Percentiles rank a stretch among this genome's conserved stretches.
Conservation (phyloP, 768 basidiomycete species). For the Porphyrellus cyaneotinctus region DNA sequence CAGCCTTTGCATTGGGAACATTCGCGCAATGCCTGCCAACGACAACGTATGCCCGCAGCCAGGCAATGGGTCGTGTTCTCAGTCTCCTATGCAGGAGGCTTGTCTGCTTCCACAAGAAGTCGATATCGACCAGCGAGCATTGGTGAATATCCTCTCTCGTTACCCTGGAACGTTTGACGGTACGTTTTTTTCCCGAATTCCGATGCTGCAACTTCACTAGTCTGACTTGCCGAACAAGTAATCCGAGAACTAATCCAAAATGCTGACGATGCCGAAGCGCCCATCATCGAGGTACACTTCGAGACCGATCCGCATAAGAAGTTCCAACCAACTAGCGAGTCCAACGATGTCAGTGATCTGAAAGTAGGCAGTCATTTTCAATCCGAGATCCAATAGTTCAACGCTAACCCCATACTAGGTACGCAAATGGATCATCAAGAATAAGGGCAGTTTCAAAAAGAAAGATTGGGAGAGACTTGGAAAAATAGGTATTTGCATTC, state of each 20-base stretch:
- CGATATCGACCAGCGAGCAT: constrained; percentile 14
- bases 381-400: neutral
- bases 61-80: neutral
- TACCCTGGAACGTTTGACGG: constrained; percentile 16
- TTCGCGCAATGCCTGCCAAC: neutral
- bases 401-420: constrained; percentile 2
- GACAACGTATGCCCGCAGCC: constrained; percentile 1
- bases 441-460: constrained; percentile 3
- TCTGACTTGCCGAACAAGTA: constrained; percentile 23
- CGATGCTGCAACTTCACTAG: neutral
- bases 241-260: constrained; percentile 56
- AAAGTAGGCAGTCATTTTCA: neutral
- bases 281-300: constrained; percentile 35
- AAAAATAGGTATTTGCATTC: constrained; percentile 9
- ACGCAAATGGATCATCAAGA: constrained; percentile 13
- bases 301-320: constrained; percentile 19
- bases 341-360: neutral
- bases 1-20: neutral
- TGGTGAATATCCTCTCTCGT: constrained; percentile 17
- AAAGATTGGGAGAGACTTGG: constrained; percentile 14
- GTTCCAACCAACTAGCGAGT: neutral
- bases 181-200: neutral
- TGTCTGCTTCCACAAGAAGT: constrained; percentile 5
- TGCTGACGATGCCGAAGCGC: constrained; percentile 47
- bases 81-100: neutral